Evolutionary conservation across 192 early-diverging fungal species (phyloP).

Genomic region (Lobulomyces angularis): DNA sequence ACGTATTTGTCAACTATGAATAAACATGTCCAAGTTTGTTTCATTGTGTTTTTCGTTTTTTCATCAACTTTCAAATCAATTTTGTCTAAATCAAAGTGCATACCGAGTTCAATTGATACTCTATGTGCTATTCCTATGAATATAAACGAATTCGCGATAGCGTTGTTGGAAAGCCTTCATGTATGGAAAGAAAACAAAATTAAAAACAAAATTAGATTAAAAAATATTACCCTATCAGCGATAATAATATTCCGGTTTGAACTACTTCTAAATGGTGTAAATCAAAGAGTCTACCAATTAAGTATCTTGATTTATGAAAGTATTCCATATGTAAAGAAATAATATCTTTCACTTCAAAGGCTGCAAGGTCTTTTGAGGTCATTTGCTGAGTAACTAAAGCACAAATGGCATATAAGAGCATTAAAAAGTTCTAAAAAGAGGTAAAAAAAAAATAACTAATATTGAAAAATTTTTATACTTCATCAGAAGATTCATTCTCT

Average conservation of each 20-base stretch:
- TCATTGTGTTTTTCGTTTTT: constrained; percentile 26
- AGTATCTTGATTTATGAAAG: constrained; percentile 24
- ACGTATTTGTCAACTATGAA: constrained; percentile 34
- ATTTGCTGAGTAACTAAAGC: constrained; percentile 31
- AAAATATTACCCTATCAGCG: constrained; percentile 25
- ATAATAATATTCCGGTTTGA: constrained; percentile 25
- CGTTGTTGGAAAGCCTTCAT: not conserved
- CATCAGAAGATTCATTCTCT: constrained; percentile 26
- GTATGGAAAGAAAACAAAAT: not conserved
- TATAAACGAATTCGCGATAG: not conserved
- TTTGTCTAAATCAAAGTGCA: constrained; percentile 35
- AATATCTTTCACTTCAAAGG: constrained; percentile 21
- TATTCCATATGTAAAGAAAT: constrained; percentile 26
- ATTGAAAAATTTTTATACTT: not conserved
- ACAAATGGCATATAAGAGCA: constrained; percentile 36
- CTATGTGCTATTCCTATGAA: constrained; percentile 30
- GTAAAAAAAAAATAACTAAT: not conserved
- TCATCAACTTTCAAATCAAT: constrained; percentile 18
- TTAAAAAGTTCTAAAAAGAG: constrained; percentile 19
- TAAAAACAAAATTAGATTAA: constrained; percentile 1
- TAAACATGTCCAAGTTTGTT: constrained; percentile 33
- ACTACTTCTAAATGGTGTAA: constrained; percentile 36
- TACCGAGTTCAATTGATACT: constrained; percentile 32
- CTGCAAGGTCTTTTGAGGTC: constrained; percentile 15
- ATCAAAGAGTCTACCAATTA: constrained; percentile 35